These are phyloP conservation scores for Litchi chinensis DNA, from an alignment of 345 rosid species.

Conservation along the genomic window DNA sequence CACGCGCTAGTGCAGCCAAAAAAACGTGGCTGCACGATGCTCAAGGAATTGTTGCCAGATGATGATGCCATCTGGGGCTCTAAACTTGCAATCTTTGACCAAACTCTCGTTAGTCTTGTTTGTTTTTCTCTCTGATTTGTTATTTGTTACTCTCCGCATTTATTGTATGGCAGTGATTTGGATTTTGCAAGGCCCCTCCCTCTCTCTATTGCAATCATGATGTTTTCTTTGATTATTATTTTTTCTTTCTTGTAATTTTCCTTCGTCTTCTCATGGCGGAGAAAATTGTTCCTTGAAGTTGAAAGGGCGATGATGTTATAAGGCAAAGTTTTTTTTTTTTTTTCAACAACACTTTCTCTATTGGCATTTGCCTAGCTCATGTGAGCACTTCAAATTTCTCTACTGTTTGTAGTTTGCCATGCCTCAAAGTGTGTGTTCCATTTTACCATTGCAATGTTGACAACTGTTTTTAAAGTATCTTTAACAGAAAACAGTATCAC, in stretches of 20 bases:
- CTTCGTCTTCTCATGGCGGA: not conserved
- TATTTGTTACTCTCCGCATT: not conserved
- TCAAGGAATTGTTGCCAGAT: not conserved
- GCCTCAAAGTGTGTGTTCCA: too few relatives aligned
- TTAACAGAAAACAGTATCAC: too few relatives aligned
- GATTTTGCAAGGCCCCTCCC: constrained; percentile 7
- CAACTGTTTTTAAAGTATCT: too few relatives aligned
- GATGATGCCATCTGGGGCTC: constrained; percentile 6
- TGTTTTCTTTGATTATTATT: not conserved
- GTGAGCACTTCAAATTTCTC: too few relatives aligned
- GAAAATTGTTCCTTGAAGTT: not conserved
- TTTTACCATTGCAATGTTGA: too few relatives aligned
- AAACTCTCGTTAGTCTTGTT: too few relatives aligned
- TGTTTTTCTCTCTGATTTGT: not conserved
- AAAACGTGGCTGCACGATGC: constrained; percentile 29
- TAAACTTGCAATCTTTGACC: constrained; percentile 30
- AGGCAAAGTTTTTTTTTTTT: too few relatives aligned
- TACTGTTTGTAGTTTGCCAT: too few relatives aligned
- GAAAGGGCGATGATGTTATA: too few relatives aligned
- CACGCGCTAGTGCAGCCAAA: constrained; percentile 22
- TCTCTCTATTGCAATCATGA: not conserved
- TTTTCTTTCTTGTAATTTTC: not conserved
- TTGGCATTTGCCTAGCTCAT: too few relatives aligned
- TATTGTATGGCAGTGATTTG: not conserved
- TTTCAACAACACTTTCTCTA: too few relatives aligned